These are phyloP conservation scores for Haplographium delicatum DNA, from an alignment of 495 filamentous ascomycete genomes.

Conservation along the genomic window DNA sequence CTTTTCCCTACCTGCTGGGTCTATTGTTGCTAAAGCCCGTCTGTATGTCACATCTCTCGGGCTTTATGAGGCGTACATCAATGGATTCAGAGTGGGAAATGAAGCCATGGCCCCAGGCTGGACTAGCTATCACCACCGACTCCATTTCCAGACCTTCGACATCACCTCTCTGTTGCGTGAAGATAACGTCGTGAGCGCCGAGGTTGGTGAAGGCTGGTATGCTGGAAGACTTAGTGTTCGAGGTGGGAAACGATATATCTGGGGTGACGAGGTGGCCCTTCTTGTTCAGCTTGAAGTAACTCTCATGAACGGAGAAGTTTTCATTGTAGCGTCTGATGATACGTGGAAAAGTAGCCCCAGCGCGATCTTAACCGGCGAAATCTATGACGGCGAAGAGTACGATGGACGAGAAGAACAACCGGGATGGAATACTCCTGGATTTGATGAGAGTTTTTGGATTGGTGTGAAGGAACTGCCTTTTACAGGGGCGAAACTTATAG, in stretches of 20 bases:
- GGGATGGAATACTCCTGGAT: slow-evolving; percentile 16
- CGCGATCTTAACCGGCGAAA: slow-evolving; percentile 38
- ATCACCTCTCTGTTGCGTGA: slow-evolving; percentile 31
- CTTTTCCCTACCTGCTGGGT: neutral
- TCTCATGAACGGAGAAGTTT: slow-evolving; percentile 20
- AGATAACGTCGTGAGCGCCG: slow-evolving; percentile 39
- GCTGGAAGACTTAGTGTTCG: slow-evolving; percentile 40
- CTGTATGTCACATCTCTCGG: slow-evolving; percentile 49
- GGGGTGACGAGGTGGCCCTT: slow-evolving; percentile 38
- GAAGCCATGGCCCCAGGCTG: slow-evolving; percentile 43
- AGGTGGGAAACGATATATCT: slow-evolving; percentile 32
- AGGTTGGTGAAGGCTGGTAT: slow-evolving; percentile 52
- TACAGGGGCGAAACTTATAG: neutral
- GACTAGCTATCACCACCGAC: slow-evolving; percentile 45
- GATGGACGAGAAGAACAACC: slow-evolving; percentile 30
- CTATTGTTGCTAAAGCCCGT: slow-evolving; percentile 21
- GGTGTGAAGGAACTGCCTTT: neutral
- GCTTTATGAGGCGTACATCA: slow-evolving; percentile 43
- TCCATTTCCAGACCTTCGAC: slow-evolving; percentile 46
- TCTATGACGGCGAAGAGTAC: slow-evolving; percentile 50
- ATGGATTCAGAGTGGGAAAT: slow-evolving; percentile 43
- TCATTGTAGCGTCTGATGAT: slow-evolving; percentile 33
- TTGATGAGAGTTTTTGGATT: slow-evolving; percentile 7
- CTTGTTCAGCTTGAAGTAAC: slow-evolving; percentile 40
- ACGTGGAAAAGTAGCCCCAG: slow-evolving; percentile 38